Conservation (phyloP, 2,329 filamentous ascomycete species). For the Trichoderma citrinoviride region DNA sequence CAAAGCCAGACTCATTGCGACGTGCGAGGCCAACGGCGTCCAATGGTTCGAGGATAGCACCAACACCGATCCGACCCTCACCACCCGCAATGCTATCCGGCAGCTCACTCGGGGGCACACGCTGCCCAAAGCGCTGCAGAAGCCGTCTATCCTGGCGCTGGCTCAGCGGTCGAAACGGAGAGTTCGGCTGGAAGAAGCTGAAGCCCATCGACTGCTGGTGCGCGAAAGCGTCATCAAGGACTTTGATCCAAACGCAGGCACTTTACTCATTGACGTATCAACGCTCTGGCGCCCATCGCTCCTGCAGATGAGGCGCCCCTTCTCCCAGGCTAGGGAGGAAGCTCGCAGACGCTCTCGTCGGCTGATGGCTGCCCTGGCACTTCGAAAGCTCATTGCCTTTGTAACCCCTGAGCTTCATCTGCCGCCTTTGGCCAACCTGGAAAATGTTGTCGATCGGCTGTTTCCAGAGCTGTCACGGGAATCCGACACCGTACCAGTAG, state of each 20-base stretch:
- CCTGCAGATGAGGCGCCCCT: conserved; percentile 24
- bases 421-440: conserved; percentile 44
- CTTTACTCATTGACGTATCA: conserved; percentile 47
- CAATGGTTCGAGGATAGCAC: conserved; percentile 83
- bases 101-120: conserved; percentile 56
- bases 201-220: conserved; percentile 55
- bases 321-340: conserved; percentile 27
- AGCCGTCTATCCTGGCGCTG: conserved; percentile 61
- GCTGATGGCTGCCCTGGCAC: conserved; percentile 44
- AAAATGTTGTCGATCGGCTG: conserved; percentile 46
- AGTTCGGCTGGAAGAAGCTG: conserved; percentile 44
- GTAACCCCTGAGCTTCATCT: conserved; percentile 49
- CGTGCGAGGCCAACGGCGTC: conserved; percentile 66
- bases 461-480: conserved; percentile 45
- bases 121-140: conserved; percentile 69
- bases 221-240: conserved; percentile 45
- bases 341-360: conserved; percentile 39
- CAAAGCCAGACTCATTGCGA: conserved; percentile 71
- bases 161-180: conserved; percentile 50
- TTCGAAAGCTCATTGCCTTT: conserved; percentile 49
- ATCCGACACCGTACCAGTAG: neutral
- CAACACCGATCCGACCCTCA: conserved; percentile 74
- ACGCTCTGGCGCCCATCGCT: conserved; percentile 25
- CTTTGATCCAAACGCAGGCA: conserved; percentile 49
- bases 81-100: conserved; percentile 76